These are phyloP conservation scores for Geotrichum restrictum DNA, from an alignment of 1,139 yeast genomes.

Conservation along the genomic window DNA sequence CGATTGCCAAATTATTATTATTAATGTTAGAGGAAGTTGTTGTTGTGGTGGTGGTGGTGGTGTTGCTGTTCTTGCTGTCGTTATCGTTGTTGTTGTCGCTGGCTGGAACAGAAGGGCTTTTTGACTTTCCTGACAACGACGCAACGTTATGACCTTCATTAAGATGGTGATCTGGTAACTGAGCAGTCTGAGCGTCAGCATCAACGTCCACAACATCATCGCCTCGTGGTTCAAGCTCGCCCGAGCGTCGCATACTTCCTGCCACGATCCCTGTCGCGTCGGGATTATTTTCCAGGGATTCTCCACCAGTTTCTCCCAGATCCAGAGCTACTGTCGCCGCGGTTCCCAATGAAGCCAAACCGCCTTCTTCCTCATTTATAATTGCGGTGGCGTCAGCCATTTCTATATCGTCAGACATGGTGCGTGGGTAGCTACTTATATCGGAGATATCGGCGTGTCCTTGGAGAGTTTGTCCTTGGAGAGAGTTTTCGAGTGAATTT, in stretches of 20 bases:
- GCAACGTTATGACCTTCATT: too few relatives aligned
- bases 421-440: too few relatives aligned
- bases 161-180: neutral
- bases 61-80: neutral
- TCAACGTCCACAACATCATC: neutral
- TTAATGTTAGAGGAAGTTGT: too few relatives aligned
- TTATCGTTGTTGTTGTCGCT: neutral
- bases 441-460: too few relatives aligned
- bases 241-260: too few relatives aligned
- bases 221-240: too few relatives aligned
- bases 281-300: neutral
- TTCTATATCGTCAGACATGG: constrained; percentile 26
- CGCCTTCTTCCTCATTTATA: neutral
- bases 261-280: neutral
- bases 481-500: too few relatives aligned
- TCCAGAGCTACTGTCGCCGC: neutral
- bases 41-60: too few relatives aligned
- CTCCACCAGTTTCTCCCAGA: neutral
- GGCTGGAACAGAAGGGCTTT: neutral
- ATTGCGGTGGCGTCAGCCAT: constrained; percentile 23
- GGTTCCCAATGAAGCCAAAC: neutral
- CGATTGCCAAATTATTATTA: too few relatives aligned
- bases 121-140: too few relatives aligned
- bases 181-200: neutral
- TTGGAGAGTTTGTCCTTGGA: too few relatives aligned